Conservation (phyloP, 2,329 filamentous ascomycete species). For the Dryadomyces sulphureus region DNA sequence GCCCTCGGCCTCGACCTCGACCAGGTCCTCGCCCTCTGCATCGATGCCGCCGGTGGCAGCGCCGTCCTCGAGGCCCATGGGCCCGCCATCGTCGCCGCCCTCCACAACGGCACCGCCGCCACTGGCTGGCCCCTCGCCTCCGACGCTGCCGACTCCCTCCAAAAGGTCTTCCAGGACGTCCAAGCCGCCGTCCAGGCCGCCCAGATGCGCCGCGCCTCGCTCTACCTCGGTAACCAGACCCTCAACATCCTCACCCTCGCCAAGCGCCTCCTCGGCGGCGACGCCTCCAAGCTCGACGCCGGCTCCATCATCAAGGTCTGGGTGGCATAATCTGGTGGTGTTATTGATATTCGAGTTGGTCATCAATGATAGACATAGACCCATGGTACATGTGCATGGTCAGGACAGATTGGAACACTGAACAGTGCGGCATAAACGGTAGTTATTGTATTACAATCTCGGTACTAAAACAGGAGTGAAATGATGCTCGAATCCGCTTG, state of each 20-base stretch:
- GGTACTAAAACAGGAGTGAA: too few species aligned
- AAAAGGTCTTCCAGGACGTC: conserved; percentile 17
- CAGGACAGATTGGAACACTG: neutral
- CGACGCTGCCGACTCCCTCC: conserved; percentile 14
- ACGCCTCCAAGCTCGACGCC: conserved; percentile 6
- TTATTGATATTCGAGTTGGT: too few species aligned
- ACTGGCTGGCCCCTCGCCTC: conserved; percentile 11
- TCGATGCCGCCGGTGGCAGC: conserved; percentile 29
- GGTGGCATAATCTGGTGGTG: conserved; percentile 3
- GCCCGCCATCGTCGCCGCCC: conserved; percentile 22
- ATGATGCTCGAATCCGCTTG: too few species aligned
- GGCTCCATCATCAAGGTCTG: conserved; percentile 15
- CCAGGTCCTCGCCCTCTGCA: conserved; percentile 28
- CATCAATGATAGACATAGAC: too few species aligned
- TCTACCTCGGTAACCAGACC: conserved; percentile 25
- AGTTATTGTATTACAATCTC: too few species aligned
- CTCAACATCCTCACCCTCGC: conserved; percentile 21
- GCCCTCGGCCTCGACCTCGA: conserved; percentile 27
- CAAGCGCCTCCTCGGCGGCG: conserved; percentile 10
- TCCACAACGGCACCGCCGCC: conserved; percentile 14
- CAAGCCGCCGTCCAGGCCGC: conserved; percentile 26
- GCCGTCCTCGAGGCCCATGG: conserved; percentile 22
- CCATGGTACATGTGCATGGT: too few species aligned
- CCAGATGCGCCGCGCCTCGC: conserved; percentile 24
- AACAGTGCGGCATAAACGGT: too few species aligned